phyloP scores from a whole-genome alignment of 2,329 filamentous ascomycete genomes.

The Exophiala sp. region DNA sequence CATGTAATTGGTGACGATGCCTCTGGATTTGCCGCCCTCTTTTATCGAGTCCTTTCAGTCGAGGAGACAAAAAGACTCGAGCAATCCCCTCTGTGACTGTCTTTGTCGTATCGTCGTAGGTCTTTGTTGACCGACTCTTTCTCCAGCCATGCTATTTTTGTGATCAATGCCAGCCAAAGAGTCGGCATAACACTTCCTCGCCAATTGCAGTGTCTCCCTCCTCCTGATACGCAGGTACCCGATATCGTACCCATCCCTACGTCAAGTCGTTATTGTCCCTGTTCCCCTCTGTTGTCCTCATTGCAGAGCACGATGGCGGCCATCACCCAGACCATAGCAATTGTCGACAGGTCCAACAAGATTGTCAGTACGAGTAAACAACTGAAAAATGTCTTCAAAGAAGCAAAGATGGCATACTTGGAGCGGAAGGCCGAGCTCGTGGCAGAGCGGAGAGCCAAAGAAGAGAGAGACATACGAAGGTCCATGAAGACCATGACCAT shows the following conservation, averaged over 20 bases:
- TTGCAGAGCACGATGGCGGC: slow-evolving; percentile 29
- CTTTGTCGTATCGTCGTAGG: not conserved
- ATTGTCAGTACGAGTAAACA: slow-evolving; percentile 88
- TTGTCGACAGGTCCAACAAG: slow-evolving; percentile 87
- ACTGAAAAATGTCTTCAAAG: slow-evolving; percentile 82
- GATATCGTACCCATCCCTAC: not conserved
- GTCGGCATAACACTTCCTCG: not conserved
- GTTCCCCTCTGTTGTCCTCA: no score
- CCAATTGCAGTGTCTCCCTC: not conserved
- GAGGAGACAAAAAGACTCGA: slow-evolving; percentile 7
- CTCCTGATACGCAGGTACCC: no score
- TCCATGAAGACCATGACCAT: slow-evolving; percentile 48
- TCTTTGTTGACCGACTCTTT: slow-evolving; percentile 21
- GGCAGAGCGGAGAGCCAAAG: slow-evolving; percentile 58
- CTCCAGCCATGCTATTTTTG: slow-evolving; percentile 23
- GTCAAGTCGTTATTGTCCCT: no score
- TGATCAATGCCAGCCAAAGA: not conserved
- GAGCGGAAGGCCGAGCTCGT: slow-evolving; percentile 80
- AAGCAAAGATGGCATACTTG: slow-evolving; percentile 79
- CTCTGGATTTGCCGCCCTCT: slow-evolving; percentile 20
- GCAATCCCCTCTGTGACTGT: slow-evolving; percentile 4
- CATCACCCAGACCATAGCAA: slow-evolving; percentile 69
- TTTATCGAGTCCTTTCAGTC: slow-evolving; percentile 4
- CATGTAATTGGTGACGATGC: slow-evolving; percentile 21
- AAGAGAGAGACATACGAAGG: slow-evolving; percentile 56